phyloP scores from a whole-genome alignment of 768 basidiomycete species.

The Xerocomus potaroensis region DNA sequence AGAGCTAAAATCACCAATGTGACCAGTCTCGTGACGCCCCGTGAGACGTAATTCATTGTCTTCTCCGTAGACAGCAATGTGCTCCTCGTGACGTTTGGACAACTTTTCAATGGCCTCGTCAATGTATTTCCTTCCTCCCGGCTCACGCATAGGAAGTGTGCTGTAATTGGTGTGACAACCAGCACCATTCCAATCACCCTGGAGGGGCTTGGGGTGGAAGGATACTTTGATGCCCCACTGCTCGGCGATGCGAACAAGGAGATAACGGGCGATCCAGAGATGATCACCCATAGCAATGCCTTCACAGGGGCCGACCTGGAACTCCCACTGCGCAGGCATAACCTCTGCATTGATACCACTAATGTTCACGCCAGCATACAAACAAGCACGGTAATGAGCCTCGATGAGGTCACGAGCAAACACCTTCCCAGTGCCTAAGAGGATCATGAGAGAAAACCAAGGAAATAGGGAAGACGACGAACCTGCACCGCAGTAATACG shows the following conservation, averaged over 20 bases:
- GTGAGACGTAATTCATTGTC: conserved; percentile 97
- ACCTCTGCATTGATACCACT: conserved; percentile 99
- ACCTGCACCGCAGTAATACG: conserved; percentile 99
- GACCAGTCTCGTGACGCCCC: conserved; percentile 96
- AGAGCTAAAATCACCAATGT: conserved; percentile 85
- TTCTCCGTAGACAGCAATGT: conserved; percentile 97
- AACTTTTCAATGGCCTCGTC: conserved; percentile 94
- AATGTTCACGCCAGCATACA: conserved; percentile 94
- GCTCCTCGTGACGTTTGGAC: conserved; percentile 83
- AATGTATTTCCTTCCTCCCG: conserved; percentile 89
- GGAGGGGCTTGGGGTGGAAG: conserved; percentile 98
- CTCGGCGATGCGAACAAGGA: conserved; percentile 93
- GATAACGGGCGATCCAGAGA: conserved; percentile 98
- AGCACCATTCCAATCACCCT: conserved; percentile 99
- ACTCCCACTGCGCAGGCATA: conserved; percentile 99
- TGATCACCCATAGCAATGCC: conserved; percentile 99
- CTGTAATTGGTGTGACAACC: conserved; percentile 99
- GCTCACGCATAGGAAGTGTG: conserved; percentile 90
- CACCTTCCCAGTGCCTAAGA: conserved; percentile 87
- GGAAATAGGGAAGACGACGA: background rate
- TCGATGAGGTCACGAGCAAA: conserved; percentile 98
- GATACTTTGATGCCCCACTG: conserved; percentile 98
- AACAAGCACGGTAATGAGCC: conserved; percentile 97
- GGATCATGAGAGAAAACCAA: conserved; percentile 8
- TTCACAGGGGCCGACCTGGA: conserved; percentile 98